Evolutionary conservation across 306 rosid genomes (phyloP), one percentile per base, ranked within the genome.

Genomic region (Dryas octopetala): DNA sequence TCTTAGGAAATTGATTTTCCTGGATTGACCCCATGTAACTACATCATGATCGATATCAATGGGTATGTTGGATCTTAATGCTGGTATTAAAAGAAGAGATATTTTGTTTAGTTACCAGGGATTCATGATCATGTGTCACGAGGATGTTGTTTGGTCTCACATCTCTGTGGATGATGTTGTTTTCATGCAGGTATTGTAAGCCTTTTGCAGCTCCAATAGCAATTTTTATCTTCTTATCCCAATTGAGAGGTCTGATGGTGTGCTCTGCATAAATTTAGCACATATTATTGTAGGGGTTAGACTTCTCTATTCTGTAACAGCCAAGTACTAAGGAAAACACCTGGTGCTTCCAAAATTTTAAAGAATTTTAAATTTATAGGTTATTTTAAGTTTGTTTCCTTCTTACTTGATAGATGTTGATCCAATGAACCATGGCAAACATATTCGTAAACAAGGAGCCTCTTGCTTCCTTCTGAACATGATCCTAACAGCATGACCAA

Each of bases 371-470:
- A 48, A 28, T 45, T 52, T 74, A 38, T 52, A 47, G 59, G 26
- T 23, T 55, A 17, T 16, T 51, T 17, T 44, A 71, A 26, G 70
- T 40, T 11, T 51, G 38, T 26, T 63, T 32, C 1, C 50, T 59
- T 23, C 86, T 78, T 88, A 87, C 97, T 55, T 72, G 90, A 87
- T 52, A 94, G 74, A 66, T 91, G 94, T 50, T 80, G 85, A 74
- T 91, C 97, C 77, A 94, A 81, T n/a, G 98, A 94, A 0, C 97
- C 87, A 68, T 91, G 62, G 94, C 98, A 91, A 52, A 91, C 89
- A 66, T 81, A 91, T 75, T 94, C 97, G 61, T 94, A 94, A 75
- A 94, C 98, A 58, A 94, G 97, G 55, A 91, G 90, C 85, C 97
- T 86, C 17, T 71, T 73, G 66, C 71, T 71, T 79, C 92, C 88